phyloP scores from a whole-genome alignment of 495 filamentous ascomycete species.

The Aspergillus homomorphus region DNA sequence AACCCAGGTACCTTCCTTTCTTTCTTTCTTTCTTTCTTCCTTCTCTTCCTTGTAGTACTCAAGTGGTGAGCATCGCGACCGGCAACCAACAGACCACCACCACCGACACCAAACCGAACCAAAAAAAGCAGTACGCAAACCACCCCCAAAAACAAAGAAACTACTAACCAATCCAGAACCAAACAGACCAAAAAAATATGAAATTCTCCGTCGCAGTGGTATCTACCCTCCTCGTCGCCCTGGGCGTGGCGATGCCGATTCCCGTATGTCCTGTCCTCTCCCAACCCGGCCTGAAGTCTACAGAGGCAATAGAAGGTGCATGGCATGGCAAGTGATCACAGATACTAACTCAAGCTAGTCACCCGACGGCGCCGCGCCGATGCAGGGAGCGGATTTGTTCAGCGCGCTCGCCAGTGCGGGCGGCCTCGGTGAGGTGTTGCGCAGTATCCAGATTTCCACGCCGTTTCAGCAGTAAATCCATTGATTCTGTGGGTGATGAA shows the following conservation, averaged over 20 bases:
- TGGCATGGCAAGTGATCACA: neutral
- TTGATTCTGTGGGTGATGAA: neutral
- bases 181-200: conserved; percentile 7
- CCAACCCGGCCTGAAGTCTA: neutral
- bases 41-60: too few relatives aligned
- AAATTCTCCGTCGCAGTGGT: conserved; percentile 13
- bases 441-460: neutral
- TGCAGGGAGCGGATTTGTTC: neutral
- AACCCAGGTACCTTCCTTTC: too few relatives aligned
- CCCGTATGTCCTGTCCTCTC: conserved; percentile 4
- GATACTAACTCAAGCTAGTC: neutral
- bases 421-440: neutral
- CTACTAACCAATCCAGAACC: neutral
- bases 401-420: neutral
- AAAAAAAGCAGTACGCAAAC: neutral
- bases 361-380: too few relatives aligned
- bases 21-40: neutral
- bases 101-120: too few relatives aligned
- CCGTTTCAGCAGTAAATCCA: neutral
- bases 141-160: neutral
- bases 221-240: conserved; percentile 5
- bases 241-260: conserved; percentile 11
- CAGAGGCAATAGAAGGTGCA: neutral
- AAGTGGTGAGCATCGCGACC: too few relatives aligned
- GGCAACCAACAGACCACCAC: too few relatives aligned